phyloP scores from a whole-genome alignment of 352 stramenopile genomes.

The Paralagenidium karlingii region DNA sequence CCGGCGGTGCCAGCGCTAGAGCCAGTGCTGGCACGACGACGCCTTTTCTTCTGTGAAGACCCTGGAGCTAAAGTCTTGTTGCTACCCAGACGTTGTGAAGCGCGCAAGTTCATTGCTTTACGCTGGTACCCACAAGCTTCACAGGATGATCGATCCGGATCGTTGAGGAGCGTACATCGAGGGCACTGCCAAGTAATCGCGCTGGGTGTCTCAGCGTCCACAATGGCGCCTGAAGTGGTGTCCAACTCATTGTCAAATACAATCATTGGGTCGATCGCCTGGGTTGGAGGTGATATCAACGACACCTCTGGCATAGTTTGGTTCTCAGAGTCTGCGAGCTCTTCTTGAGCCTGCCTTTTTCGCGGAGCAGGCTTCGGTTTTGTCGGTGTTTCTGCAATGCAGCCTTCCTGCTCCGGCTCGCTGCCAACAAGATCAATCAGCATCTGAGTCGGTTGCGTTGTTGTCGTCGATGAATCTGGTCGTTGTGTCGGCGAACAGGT shows the following conservation, averaged over 20 bases:
- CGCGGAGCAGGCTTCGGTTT: too few species aligned
- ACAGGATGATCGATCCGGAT: slow-evolving; percentile 27
- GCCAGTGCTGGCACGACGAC: too few species aligned
- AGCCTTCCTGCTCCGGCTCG: too few species aligned
- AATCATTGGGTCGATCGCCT: neutral
- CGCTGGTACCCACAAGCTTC: slow-evolving; percentile 54
- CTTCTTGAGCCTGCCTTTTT: neutral
- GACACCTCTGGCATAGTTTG: neutral
- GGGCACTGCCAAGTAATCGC: slow-evolving; percentile 75
- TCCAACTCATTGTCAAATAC: slow-evolving; percentile 11
- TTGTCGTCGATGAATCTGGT: too few species aligned
- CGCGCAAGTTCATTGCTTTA: too few species aligned
- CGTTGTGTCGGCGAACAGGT: neutral
- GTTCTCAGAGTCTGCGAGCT: neutral
- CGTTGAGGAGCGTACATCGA: slow-evolving; percentile 72
- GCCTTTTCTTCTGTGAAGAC: slow-evolving; percentile 64
- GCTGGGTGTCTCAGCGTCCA: too few species aligned
- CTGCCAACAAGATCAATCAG: too few species aligned
- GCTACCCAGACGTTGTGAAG: slow-evolving; percentile 14
- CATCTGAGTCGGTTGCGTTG: too few species aligned
- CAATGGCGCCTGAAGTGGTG: too few species aligned
- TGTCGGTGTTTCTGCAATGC: too few species aligned
- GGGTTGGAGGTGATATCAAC: neutral
- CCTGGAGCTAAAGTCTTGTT: too few species aligned
- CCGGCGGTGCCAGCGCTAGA: too few species aligned